These are phyloP conservation scores for Flammula alnicola DNA, from an alignment of 1,284 basidiomycete species.

Conservation along the genomic window DNA sequence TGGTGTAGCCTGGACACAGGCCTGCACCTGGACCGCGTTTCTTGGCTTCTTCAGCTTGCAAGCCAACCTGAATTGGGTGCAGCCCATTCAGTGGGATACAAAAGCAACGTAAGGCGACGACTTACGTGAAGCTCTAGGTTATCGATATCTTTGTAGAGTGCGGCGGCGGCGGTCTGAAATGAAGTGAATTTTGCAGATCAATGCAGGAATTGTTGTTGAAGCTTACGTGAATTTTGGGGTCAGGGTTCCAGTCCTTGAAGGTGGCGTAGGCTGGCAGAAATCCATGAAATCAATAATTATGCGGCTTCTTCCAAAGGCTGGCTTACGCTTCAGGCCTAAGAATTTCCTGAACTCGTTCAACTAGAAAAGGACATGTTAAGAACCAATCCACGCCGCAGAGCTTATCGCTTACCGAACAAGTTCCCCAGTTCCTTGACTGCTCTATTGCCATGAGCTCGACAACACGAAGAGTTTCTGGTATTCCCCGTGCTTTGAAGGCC, in stretches of 20 bases:
- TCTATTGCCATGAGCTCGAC: conserved; percentile 78
- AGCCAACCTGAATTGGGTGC: conserved; percentile 51
- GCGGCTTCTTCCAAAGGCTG: not conserved
- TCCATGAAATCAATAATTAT: not conserved
- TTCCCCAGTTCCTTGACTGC: conserved; percentile 74
- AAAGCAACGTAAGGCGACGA: conserved; percentile 1
- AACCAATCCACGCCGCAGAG: not conserved
- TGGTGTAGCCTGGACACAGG: conserved; percentile 86
- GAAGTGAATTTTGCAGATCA: not conserved
- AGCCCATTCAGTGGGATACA: not conserved
- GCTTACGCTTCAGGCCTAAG: conserved; percentile 46
- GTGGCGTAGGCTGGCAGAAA: conserved; percentile 53
- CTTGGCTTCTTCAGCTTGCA: conserved; percentile 81
- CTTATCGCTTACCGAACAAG: conserved; percentile 61
- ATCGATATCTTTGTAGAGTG: conserved; percentile 76
- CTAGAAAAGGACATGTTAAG: conserved; percentile 21
- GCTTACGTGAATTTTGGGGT: conserved; percentile 64
- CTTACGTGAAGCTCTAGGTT: conserved; percentile 76
- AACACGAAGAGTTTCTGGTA: conserved; percentile 68
- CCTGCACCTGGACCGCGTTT: conserved; percentile 75
- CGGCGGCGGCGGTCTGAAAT: conserved; percentile 61
- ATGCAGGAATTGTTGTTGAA: not conserved
- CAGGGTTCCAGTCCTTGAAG: conserved; percentile 83
- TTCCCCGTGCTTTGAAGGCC: conserved; percentile 78
- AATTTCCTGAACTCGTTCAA: conserved; percentile 59